Base-by-base conservation (phyloP, 306 rosid species). In the Inga leiocalycina region DNA sequence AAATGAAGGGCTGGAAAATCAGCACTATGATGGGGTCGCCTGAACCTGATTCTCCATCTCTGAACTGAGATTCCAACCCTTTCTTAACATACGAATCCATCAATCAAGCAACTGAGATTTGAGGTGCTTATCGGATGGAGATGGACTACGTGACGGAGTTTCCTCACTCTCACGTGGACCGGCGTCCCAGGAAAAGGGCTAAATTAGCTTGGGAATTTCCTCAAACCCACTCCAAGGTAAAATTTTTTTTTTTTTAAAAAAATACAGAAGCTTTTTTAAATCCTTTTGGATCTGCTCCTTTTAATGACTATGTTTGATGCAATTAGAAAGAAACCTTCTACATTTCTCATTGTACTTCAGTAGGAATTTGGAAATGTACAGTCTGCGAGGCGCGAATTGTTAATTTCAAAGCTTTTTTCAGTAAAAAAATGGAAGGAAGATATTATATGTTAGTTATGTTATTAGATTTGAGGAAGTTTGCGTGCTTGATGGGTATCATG, bases 171-270 rank as follows among this genome's bases (percentile, higher is more conserved):
- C 88, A 82, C 32, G 78, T 86, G 77, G 93, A 90, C 88, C 89
- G 83, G 45, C 91, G 89, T 46, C 93, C 89, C n/a, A 75, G 89
- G 69, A 90, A 90, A 82, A 86, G 85, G 79, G 83, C 91, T 22
- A 84, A 86, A 75, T 82, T 90, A 39, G 89, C 86, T 74, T 84
- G 88, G 91, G 89, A 90, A 34, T 81, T 44, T 62, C 83, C 88
- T 78, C 91, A 86, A 75, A 49, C 88, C 62, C 80, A 89, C 44
- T 70, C 83, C 49, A 86, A 88, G 91, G 93, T 90, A 76, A 39
- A 20, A 20, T n/a, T n/a, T 27, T 27, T 27, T 27, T 27, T 27
- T 27, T 27, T 27, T 0, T 12, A 43, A 12, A 20, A n/a, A 44
- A 69, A 59, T 17, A 44, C 19, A 59, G 30, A 4, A 0, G 1